Evolutionary conservation across 768 basidiomycete genomes (phyloP).

Genomic region (Trametopsis cervina): DNA sequence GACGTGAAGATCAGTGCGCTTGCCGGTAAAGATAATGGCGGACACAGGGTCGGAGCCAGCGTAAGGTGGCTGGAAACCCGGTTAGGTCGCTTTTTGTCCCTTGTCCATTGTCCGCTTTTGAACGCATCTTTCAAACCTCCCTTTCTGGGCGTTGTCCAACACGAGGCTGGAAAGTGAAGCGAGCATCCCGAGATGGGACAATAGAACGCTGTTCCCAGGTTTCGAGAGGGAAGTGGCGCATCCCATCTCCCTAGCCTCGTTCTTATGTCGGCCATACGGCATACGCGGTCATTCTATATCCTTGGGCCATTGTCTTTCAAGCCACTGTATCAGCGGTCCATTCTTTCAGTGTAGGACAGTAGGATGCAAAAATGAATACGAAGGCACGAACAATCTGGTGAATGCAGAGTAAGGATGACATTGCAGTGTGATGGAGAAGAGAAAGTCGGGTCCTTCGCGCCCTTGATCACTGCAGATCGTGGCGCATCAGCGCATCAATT

Average conservation of each 20-base stretch:
- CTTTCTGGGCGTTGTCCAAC: background rate
- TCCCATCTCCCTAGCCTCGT: background rate
- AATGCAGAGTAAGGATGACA: too few species aligned
- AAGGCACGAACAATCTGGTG: too few species aligned
- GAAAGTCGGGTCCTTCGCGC: too few species aligned
- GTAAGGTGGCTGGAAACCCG: background rate
- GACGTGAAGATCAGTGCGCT: background rate
- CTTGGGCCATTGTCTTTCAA: background rate
- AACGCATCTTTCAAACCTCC: background rate
- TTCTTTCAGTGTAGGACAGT: too few species aligned
- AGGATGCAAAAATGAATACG: too few species aligned
- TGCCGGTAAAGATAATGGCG: background rate
- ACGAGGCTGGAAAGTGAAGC: background rate
- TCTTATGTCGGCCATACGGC: background rate
- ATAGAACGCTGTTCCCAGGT: background rate
- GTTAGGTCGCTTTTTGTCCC: conserved; percentile 5
- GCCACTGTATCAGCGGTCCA: background rate
- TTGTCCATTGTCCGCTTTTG: conserved; percentile 4
- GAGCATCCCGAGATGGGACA: background rate
- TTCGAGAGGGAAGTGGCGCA: background rate
- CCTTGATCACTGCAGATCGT: too few species aligned
- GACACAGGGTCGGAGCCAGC: background rate
- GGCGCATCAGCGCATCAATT: background rate
- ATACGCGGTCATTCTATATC: too few species aligned
- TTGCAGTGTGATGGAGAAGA: too few species aligned